Conservation (phyloP, 2,329 filamentous ascomycete genomes). For the Talaromyces sp. region DNA sequence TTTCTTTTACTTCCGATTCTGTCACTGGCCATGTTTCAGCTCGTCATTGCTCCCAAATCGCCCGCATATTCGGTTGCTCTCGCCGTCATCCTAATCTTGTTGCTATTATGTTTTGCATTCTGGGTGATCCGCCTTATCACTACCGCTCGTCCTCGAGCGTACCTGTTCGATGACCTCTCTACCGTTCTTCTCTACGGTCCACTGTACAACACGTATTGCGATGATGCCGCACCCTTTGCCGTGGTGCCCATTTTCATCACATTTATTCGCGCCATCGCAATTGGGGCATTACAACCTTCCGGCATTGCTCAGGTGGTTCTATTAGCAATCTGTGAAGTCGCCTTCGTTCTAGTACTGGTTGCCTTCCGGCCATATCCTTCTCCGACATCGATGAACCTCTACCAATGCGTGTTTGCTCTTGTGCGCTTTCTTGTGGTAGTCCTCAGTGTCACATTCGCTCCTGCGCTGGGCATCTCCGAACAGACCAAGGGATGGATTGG, state of each 20-base stretch:
- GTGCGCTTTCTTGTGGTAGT: conserved; percentile 72
- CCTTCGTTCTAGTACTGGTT: conserved; percentile 79
- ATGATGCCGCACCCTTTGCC: conserved; percentile 86
- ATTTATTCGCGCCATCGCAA: conserved; percentile 79
- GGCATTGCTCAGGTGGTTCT: conserved; percentile 91
- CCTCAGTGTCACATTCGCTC: conserved; percentile 77
- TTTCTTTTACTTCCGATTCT: conserved; percentile 87
- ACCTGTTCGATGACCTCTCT: conserved; percentile 87
- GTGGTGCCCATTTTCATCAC: conserved; percentile 81
- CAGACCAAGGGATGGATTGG: conserved; percentile 89
- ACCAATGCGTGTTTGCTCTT: conserved; percentile 78
- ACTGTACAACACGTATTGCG: conserved; percentile 95
- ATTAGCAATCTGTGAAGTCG: conserved; percentile 89
- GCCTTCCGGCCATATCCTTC: conserved; percentile 87
- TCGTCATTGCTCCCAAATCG: conserved; percentile 68
- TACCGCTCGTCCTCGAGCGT: conserved; percentile 73
- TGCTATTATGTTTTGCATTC: conserved; percentile 66
- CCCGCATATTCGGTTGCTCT: conserved; percentile 67
- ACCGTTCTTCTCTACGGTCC: conserved; percentile 88
- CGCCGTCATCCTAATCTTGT: conserved; percentile 68
- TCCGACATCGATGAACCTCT: conserved; percentile 94
- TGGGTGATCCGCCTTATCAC: conserved; percentile 82
- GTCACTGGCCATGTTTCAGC: conserved; percentile 82
- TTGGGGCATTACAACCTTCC: conserved; percentile 87
- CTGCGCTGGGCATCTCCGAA: conserved; percentile 72